A percentile compares a stretch with the other conserved stretches of the same genome.
These are phyloP conservation scores for Metarhizium album DNA, from an alignment of 2,329 filamentous ascomycete species.

Conservation along the genomic window DNA sequence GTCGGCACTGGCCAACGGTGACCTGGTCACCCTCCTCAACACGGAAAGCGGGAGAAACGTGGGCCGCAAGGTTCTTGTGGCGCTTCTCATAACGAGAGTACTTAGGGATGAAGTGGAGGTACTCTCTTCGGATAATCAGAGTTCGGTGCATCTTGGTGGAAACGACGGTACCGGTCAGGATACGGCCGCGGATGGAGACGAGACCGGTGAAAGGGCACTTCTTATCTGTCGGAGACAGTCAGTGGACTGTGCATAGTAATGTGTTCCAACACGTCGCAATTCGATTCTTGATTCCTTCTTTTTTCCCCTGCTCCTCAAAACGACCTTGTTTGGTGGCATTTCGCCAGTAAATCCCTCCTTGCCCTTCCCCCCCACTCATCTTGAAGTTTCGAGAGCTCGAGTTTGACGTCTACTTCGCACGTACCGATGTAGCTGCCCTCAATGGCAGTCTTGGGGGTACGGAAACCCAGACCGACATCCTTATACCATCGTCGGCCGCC, in stretches of 20 bases:
- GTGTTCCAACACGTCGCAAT: background rate
- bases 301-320: background rate
- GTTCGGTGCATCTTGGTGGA: constrained; percentile 99
- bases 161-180: constrained; percentile 96
- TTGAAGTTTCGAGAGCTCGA: constrained; percentile 1
- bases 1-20: constrained; percentile 98
- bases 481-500: constrained; percentile 93
- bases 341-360: too few relatives aligned
- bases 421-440: constrained; percentile 98
- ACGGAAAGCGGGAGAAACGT: constrained; percentile 99
- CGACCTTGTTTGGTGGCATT: background rate
- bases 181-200: constrained; percentile 99
- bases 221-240: constrained; percentile 61
- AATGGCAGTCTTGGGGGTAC: constrained; percentile 97
- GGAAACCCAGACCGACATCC: constrained; percentile 98
- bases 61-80: constrained; percentile 99
- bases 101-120: constrained; percentile 99
- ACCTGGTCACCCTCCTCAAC: constrained; percentile 99
- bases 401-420: constrained; percentile 29
- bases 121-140: constrained; percentile 98
- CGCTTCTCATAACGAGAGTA: constrained; percentile 99
- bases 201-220: constrained; percentile 99
- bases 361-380: constrained; percentile 9
- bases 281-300: background rate
- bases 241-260: constrained; percentile 1